phyloP scores from a whole-genome alignment of 2,329 filamentous ascomycete species.

The Eutypa lata region DNA sequence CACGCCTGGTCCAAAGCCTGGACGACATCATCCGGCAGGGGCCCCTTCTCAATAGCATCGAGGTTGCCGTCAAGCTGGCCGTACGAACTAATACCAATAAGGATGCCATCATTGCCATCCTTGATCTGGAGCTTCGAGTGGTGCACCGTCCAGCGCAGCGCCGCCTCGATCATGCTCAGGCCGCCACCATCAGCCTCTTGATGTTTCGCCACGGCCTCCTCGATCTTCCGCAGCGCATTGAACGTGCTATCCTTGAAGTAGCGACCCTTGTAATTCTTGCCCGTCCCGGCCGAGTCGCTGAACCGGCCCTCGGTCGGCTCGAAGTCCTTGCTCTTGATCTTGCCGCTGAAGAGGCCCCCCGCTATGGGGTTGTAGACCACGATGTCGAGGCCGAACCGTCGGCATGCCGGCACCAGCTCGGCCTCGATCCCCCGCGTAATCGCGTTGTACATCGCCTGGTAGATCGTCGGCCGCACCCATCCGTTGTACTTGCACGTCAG shows the following conservation, averaged over 20 bases:
- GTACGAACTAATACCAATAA: constrained; percentile 57
- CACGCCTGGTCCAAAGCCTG: constrained; percentile 75
- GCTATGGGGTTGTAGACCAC: constrained; percentile 82
- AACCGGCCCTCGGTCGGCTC: constrained; percentile 67
- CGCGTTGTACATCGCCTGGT: constrained; percentile 85
- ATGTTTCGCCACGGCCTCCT: constrained; percentile 65
- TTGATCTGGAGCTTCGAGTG: constrained; percentile 59
- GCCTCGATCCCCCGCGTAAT: constrained; percentile 73
- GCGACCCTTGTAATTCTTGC: constrained; percentile 58
- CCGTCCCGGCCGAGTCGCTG: constrained; percentile 49
- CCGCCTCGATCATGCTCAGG: constrained; percentile 68
- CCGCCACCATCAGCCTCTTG: constrained; percentile 24
- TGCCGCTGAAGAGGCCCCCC: constrained; percentile 76
- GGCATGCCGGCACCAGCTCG: constrained; percentile 71
- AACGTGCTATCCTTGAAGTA: constrained; percentile 69
- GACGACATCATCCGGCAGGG: constrained; percentile 73
- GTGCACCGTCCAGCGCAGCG: constrained; percentile 70
- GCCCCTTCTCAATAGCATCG: constrained; percentile 61
- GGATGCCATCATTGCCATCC: constrained; percentile 54
- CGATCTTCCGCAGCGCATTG: constrained; percentile 64
- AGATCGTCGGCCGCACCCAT: constrained; percentile 81
- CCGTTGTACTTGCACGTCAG: constrained; percentile 74
- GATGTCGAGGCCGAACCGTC: constrained; percentile 73
- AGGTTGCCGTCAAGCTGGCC: constrained; percentile 58
- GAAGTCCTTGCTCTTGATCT: constrained; percentile 66